These are phyloP conservation scores for Phytopythium cucurbitacearum DNA, from an alignment of 352 stramenopile genomes.

Conservation along the genomic window DNA sequence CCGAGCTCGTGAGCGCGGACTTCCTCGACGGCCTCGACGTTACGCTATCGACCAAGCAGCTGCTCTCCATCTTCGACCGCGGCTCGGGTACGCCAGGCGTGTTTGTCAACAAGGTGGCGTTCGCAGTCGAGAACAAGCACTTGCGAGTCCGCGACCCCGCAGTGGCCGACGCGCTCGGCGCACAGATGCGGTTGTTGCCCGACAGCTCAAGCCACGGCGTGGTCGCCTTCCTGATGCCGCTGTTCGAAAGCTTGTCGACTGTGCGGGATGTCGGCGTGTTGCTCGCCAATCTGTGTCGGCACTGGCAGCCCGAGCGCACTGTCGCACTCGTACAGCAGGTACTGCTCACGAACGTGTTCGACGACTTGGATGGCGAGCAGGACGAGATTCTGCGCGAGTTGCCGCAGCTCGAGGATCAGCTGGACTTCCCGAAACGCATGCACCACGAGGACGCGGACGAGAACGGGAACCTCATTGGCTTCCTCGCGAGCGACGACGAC, in stretches of 20 bases:
- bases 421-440: slow-evolving; percentile 80
- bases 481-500: slow-evolving; percentile 65
- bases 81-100: slow-evolving; percentile 54
- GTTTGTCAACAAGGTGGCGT: slow-evolving; percentile 73
- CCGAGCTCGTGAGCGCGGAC: slow-evolving; percentile 82
- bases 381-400: slow-evolving; percentile 66
- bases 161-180: slow-evolving; percentile 24
- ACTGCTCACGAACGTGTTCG: slow-evolving; percentile 67
- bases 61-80: slow-evolving; percentile 66
- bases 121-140: slow-evolving; percentile 64
- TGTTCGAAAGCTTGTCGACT: slow-evolving; percentile 73
- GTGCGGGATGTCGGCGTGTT: slow-evolving; percentile 64
- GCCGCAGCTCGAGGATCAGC: slow-evolving; percentile 40
- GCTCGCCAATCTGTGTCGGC: slow-evolving; percentile 47
- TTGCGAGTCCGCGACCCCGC: slow-evolving; percentile 47
- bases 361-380: slow-evolving; percentile 80
- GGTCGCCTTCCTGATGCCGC: slow-evolving; percentile 52
- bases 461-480: slow-evolving; percentile 72
- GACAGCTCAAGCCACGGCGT: slow-evolving; percentile 44
- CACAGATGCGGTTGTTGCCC: slow-evolving; percentile 20
- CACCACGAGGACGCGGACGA: slow-evolving; percentile 80
- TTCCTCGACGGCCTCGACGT: slow-evolving; percentile 79
- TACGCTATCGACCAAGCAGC: slow-evolving; percentile 39
- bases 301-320: slow-evolving; percentile 66
- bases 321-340: slow-evolving; percentile 65